These are phyloP conservation scores for Xerocomus amazonicus DNA, from an alignment of 1,284 basidiomycete species.

Conservation along the genomic window DNA sequence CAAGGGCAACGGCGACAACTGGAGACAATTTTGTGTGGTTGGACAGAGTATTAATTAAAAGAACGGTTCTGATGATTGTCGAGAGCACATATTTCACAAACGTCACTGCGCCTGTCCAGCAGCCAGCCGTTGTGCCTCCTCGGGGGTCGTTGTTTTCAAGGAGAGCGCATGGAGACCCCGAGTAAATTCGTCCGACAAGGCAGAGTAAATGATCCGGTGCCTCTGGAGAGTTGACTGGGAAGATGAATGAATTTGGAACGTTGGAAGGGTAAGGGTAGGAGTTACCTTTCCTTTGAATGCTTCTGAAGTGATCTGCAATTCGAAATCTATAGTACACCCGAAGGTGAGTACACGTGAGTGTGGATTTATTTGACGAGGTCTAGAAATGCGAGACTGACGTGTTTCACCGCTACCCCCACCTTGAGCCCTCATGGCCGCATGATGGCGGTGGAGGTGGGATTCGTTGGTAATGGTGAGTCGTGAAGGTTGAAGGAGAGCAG, in stretches of 20 bases:
- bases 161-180: constrained; percentile 73
- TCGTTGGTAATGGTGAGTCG: constrained; percentile 66
- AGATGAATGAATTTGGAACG: constrained; percentile 5
- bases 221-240: constrained; percentile 68
- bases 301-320: constrained; percentile 66
- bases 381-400: constrained; percentile 48
- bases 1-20: constrained; percentile 15
- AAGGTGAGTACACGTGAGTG: constrained; percentile 27
- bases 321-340: constrained; percentile 55
- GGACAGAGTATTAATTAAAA: constrained; percentile 32
- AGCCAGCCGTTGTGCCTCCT: constrained; percentile 40
- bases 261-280: constrained; percentile 10
- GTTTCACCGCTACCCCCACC: constrained; percentile 62
- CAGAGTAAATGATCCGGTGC: constrained; percentile 71
- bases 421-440: constrained; percentile 67
- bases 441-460: constrained; percentile 74
- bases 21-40: constrained; percentile 19
- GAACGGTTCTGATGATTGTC: constrained; percentile 32
- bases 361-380: constrained; percentile 12
- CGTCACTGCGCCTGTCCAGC: constrained; percentile 22
- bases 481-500: constrained; percentile 51
- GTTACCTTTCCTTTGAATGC: constrained; percentile 68
- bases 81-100: constrained; percentile 19
- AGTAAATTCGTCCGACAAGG: constrained; percentile 63
- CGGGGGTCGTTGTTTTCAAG: constrained; percentile 66